Evolutionary conservation across 805 yeast genomes (phyloP).

Genomic region (Tetrapisispora arboricola): DNA sequence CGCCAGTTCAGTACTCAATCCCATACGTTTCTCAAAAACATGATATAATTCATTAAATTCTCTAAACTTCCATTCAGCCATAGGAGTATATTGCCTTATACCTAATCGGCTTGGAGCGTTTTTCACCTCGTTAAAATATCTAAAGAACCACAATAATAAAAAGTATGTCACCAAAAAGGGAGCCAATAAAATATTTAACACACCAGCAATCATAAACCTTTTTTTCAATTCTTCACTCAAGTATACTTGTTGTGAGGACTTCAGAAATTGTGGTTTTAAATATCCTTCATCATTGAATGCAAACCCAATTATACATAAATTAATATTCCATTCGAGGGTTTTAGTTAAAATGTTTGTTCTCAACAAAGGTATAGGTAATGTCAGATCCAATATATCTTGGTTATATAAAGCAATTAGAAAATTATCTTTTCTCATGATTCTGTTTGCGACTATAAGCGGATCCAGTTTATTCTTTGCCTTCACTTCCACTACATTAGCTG

Average conservation of each 20-base stretch:
- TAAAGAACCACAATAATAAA: constrained; percentile 71
- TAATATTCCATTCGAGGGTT: constrained; percentile 90
- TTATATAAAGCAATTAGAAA: constrained; percentile 85
- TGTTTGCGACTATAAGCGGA: constrained; percentile 89
- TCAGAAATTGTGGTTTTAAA: constrained; percentile 57
- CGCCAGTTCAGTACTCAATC: constrained; percentile 69
- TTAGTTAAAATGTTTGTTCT: constrained; percentile 50
- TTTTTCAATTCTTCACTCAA: constrained; percentile 62
- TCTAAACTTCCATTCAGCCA: constrained; percentile 89
- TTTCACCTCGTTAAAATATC: constrained; percentile 87
- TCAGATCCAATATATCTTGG: constrained; percentile 59
- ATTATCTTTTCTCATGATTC: constrained; percentile 93
- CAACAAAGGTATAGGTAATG: constrained; percentile 44
- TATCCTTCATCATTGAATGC: constrained; percentile 80
- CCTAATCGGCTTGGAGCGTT: constrained; percentile 77
- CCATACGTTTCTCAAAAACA: constrained; percentile 69
- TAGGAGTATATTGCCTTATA: constrained; percentile 82
- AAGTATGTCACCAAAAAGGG: constrained; percentile 84
- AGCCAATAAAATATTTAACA: constrained; percentile 68
- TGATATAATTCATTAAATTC: constrained; percentile 92
- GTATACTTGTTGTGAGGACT: constrained; percentile 56
- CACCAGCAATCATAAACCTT: constrained; percentile 79
- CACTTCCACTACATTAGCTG: constrained; percentile 41
- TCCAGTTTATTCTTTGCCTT: constrained; percentile 67
- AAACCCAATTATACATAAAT: constrained; percentile 77